These are phyloP conservation scores for Cercospora berteroae DNA, from an alignment of 2,329 filamentous ascomycete species.

Conservation along the genomic window DNA sequence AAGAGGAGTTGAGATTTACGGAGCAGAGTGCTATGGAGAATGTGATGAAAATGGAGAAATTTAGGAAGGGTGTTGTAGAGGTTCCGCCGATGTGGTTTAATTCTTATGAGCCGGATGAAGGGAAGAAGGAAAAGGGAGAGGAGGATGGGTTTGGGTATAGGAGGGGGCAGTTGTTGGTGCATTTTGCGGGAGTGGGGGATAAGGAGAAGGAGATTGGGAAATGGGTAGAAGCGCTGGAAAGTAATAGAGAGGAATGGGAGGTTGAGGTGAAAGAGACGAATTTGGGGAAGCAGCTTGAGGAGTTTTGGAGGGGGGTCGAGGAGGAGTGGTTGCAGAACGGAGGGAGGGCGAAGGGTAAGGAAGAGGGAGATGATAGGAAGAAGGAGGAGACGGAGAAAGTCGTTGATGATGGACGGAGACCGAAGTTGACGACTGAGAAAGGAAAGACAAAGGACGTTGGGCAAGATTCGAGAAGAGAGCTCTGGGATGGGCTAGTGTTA, in stretches of 20 bases:
- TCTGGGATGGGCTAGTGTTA: constrained; percentile 1
- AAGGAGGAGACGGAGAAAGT: background rate
- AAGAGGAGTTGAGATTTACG: constrained; percentile 37
- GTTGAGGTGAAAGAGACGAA: constrained; percentile 36
- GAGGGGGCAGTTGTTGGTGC: constrained; percentile 43
- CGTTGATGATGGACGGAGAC: background rate
- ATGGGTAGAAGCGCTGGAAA: constrained; percentile 38
- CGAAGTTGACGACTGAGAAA: background rate
- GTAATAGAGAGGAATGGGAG: constrained; percentile 38
- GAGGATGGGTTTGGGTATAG: constrained; percentile 32
- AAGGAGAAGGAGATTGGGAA: constrained; percentile 37
- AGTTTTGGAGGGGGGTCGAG: constrained; percentile 32
- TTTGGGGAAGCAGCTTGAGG: constrained; percentile 36
- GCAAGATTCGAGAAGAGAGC: background rate
- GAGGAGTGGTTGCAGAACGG: constrained; percentile 3
- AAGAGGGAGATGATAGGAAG: background rate
- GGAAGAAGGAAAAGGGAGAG: constrained; percentile 35
- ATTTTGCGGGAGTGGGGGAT: constrained; percentile 41
- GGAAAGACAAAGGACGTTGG: background rate
- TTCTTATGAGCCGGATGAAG: constrained; percentile 39
- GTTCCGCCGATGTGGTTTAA: constrained; percentile 47
- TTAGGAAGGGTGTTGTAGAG: constrained; percentile 33
- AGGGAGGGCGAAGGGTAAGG: background rate
- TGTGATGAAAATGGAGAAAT: constrained; percentile 35
- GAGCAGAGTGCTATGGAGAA: constrained; percentile 44